Conservation (phyloP, 441 rosid species). For the Jatropha multifida region DNA sequence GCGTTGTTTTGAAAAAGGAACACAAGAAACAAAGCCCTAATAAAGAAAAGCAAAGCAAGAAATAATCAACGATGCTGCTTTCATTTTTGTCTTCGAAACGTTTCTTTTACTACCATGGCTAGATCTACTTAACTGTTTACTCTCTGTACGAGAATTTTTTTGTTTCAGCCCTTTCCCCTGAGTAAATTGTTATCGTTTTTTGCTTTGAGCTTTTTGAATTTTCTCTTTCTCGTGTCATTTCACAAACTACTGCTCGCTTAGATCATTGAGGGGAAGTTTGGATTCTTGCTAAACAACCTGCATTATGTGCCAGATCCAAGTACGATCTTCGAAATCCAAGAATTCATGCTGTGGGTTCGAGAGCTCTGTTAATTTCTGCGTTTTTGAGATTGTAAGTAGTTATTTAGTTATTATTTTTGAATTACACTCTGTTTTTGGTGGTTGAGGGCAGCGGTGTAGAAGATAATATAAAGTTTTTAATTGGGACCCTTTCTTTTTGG, state of each 20-base stretch:
- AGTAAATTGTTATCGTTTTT: not conserved
- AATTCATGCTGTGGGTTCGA: not conserved
- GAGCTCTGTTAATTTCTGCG: not conserved
- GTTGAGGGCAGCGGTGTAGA: conserved; percentile 10
- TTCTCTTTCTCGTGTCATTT: conserved; percentile 6
- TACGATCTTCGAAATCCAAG: conserved; percentile 2
- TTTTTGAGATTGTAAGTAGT: conserved; percentile 18
- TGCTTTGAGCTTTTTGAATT: not conserved
- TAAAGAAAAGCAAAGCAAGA: no score
- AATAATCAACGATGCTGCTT: not conserved
- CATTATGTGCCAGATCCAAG: conserved; percentile 38
- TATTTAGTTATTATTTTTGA: not conserved
- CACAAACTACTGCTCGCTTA: not conserved
- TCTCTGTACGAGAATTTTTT: not conserved
- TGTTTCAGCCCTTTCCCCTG: not conserved
- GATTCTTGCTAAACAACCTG: conserved; percentile 22
- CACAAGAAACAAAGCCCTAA: not conserved
- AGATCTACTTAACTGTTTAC: conserved; percentile 34
- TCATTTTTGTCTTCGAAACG: conserved; percentile 9
- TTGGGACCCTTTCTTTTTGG: not conserved
- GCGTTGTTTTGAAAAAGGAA: not conserved
- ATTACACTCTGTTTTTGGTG: conserved; percentile 5
- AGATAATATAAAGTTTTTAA: not conserved
- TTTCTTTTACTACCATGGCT: conserved; percentile 15
- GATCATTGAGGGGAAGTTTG: conserved; percentile 25